Evolutionary conservation across 2,329 filamentous ascomycete genomes (phyloP).

Genomic region (Chrysosporium queenslandicum): DNA sequence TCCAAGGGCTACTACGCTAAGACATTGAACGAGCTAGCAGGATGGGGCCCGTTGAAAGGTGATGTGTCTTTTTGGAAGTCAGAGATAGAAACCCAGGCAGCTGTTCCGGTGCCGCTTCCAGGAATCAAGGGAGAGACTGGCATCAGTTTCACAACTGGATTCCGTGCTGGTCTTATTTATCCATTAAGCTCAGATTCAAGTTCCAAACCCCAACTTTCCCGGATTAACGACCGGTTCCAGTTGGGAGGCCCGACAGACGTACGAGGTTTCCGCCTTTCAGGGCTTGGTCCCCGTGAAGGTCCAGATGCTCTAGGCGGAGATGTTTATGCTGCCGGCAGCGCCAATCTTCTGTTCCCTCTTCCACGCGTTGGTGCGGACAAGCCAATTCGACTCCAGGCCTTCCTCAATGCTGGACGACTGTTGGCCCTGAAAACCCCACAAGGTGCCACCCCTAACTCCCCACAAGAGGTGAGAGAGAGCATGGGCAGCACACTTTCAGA

Average conservation of each 20-base stretch:
- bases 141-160: conserved; percentile 69
- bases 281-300: conserved; percentile 80
- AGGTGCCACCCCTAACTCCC: conserved; percentile 40
- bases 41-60: conserved; percentile 69
- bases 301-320: conserved; percentile 82
- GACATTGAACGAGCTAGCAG: conserved; percentile 71
- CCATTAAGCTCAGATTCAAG: conserved; percentile 58
- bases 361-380: conserved; percentile 72
- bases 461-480: conserved; percentile 37
- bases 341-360: conserved; percentile 75
- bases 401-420: conserved; percentile 80
- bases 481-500: conserved; percentile 55
- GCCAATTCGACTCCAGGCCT: conserved; percentile 76
- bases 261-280: conserved; percentile 81
- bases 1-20: conserved; percentile 72
- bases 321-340: conserved; percentile 77
- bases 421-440: conserved; percentile 58
- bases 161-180: conserved; percentile 73
- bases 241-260: conserved; percentile 92
- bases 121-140: conserved; percentile 60
- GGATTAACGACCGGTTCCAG: conserved; percentile 88
- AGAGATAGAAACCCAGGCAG: conserved; percentile 72
- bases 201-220: conserved; percentile 53
- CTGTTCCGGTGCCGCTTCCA: conserved; percentile 62
- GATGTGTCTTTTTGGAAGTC: conserved; percentile 91